phyloP scores from a whole-genome alignment of 768 basidiomycete species.

The Trametes punicea region DNA sequence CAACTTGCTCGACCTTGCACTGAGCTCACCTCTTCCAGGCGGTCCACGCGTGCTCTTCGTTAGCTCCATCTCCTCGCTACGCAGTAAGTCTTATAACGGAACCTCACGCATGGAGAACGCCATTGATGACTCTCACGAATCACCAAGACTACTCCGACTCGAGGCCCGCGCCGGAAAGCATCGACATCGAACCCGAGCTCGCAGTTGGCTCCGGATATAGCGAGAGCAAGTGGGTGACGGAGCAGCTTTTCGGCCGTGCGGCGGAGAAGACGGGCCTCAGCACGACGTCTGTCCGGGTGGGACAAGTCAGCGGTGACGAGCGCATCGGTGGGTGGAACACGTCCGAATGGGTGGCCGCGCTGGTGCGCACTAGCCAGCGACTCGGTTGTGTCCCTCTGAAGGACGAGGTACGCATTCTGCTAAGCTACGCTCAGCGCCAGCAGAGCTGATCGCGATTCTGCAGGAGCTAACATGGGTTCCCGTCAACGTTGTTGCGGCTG shows the following conservation, averaged over 20 bases:
- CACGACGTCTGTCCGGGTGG: conserved; percentile 34
- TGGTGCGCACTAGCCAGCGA: conserved; percentile 32
- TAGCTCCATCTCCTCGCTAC: conserved; percentile 18
- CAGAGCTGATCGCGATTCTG: neutral
- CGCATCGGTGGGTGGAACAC: conserved; percentile 31
- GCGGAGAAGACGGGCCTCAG: conserved; percentile 28
- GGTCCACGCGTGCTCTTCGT: conserved; percentile 27
- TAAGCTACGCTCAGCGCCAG: neutral
- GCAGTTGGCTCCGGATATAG: conserved; percentile 32
- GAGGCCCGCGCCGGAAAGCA: neutral
- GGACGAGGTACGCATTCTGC: conserved; percentile 32
- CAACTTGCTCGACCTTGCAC: conserved; percentile 17
- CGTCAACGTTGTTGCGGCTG: conserved; percentile 16
- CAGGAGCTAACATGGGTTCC: conserved; percentile 19
- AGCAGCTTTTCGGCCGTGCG: conserved; percentile 33
- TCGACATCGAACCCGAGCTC: conserved; percentile 18
- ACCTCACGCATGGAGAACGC: neutral
- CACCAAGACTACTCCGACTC: conserved; percentile 10
- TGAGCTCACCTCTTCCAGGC: conserved; percentile 5
- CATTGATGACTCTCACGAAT: no score
- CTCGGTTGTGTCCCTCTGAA: conserved; percentile 32
- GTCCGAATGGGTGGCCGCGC: conserved; percentile 42
- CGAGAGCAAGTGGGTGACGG: conserved; percentile 34
- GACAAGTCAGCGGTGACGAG: conserved; percentile 30
- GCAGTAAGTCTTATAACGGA: conserved; percentile 24